phyloP scores from a whole-genome alignment of 2,329 filamentous ascomycete genomes.

The Colletotrichum lindemuthianum region DNA sequence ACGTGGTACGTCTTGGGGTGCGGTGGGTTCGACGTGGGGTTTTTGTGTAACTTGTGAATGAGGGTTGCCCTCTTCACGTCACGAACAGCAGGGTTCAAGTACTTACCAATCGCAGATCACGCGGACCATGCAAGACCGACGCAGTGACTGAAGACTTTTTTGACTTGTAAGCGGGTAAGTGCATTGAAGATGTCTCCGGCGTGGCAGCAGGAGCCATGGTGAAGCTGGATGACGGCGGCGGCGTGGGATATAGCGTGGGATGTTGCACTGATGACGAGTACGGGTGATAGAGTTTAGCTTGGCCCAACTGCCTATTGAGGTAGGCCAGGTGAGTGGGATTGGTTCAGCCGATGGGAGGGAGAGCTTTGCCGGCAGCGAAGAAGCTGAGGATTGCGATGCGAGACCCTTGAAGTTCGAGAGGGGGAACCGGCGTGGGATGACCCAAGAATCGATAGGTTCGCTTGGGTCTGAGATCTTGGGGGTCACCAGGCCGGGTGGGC shows the following conservation, averaged over 20 bases:
- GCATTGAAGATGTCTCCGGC: conserved; percentile 54
- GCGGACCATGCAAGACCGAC: conserved; percentile 66
- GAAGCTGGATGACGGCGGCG: conserved; percentile 39
- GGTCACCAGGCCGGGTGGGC: conserved; percentile 8
- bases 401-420: conserved; percentile 23
- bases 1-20: not conserved
- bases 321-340: conserved; percentile 32
- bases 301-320: conserved; percentile 38
- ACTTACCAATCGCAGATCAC: conserved; percentile 67
- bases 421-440: conserved; percentile 33
- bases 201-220: conserved; percentile 63
- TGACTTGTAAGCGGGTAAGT: conserved; percentile 51
- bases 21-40: conserved; percentile 37
- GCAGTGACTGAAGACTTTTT: conserved; percentile 60
- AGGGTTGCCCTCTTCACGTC: conserved; percentile 33
- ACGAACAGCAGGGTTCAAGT: conserved; percentile 12
- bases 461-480: conserved; percentile 23
- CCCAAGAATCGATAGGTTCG: conserved; percentile 33
- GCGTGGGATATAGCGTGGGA: conserved; percentile 49
- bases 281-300: conserved; percentile 34
- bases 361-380: conserved; percentile 12
- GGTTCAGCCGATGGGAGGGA: conserved; percentile 27
- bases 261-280: conserved; percentile 36
- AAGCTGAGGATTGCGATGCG: conserved; percentile 18
- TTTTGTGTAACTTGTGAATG: conserved; percentile 48